Evolutionary conservation across 2,329 filamentous ascomycete genomes (phyloP).

Genomic region (Incumbomyces delicatus): DNA sequence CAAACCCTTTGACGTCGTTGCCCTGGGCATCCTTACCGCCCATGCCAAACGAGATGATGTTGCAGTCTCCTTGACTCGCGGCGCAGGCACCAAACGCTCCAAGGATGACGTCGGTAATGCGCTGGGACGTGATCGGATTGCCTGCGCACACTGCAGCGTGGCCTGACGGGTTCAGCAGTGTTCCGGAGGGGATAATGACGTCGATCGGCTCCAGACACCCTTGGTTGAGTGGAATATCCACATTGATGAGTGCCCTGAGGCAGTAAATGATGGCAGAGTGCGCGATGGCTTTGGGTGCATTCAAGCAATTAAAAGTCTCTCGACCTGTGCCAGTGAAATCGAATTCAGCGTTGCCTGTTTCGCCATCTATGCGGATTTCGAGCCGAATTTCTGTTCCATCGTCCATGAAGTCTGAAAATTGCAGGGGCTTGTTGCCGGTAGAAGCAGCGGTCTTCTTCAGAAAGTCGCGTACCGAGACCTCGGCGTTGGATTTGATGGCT

Average conservation of each 20-base stretch:
- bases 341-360: slow-evolving; percentile 64
- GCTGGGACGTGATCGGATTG: slow-evolving; percentile 69
- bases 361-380: slow-evolving; percentile 60
- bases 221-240: slow-evolving; percentile 79
- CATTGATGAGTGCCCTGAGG: slow-evolving; percentile 65
- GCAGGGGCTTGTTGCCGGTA: slow-evolving; percentile 58
- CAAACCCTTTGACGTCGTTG: slow-evolving; percentile 53
- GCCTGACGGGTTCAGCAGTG: slow-evolving; percentile 64
- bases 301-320: slow-evolving; percentile 70
- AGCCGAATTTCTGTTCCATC: slow-evolving; percentile 71
- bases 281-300: slow-evolving; percentile 72
- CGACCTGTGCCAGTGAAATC: slow-evolving; percentile 70
- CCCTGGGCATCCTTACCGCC: slow-evolving; percentile 41
- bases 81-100: slow-evolving; percentile 71
- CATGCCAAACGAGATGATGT: slow-evolving; percentile 78
- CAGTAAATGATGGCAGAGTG: slow-evolving; percentile 82
- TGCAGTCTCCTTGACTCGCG: slow-evolving; percentile 69
- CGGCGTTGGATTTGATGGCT: slow-evolving; percentile 71
- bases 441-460: slow-evolving; percentile 51
- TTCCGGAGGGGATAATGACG: slow-evolving; percentile 61
- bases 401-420: slow-evolving; percentile 75
- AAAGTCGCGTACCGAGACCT: slow-evolving; percentile 62
- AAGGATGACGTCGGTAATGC: slow-evolving; percentile 74
- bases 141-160: slow-evolving; percentile 73
- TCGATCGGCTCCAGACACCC: slow-evolving; percentile 70